phyloP scores from a whole-genome alignment of 2,329 filamentous ascomycete species.

The Trichoderma cornu-damae region DNA sequence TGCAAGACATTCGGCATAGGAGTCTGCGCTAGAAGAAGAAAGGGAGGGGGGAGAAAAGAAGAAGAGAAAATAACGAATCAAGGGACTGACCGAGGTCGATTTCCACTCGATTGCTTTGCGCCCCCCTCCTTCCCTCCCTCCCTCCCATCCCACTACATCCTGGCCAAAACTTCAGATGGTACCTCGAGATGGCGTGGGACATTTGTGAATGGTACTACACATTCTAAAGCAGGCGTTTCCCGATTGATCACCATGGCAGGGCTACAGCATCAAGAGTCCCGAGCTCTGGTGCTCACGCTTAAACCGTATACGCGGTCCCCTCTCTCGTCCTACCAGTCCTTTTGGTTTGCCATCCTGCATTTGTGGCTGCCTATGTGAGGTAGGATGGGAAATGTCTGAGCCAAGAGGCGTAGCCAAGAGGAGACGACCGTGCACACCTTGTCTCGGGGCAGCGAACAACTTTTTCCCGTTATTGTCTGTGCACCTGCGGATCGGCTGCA shows the following conservation, averaged over 20 bases:
- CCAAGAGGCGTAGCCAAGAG: not conserved
- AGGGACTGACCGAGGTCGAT: not conserved
- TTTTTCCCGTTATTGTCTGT: not conserved
- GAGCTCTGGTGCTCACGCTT: not conserved
- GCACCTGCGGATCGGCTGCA: not conserved
- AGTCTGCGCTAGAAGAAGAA: not conserved
- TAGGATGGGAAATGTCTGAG: not conserved
- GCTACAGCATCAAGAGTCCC: conserved; percentile 5
- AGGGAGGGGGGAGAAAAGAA: not conserved
- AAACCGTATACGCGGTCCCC: not conserved
- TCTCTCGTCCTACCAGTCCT: not conserved
- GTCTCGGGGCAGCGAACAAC: not conserved
- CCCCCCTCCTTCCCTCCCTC: not conserved
- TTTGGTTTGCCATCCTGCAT: not conserved
- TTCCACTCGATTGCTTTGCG: not conserved
- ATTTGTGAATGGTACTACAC: not conserved
- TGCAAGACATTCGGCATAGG: not conserved
- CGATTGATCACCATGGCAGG: conserved; percentile 4
- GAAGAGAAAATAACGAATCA: not conserved
- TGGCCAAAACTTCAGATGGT: not conserved
- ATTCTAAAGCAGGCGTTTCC: conserved; percentile 10
- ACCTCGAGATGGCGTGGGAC: not conserved
- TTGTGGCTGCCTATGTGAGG: conserved; percentile 2
- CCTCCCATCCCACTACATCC: not conserved
- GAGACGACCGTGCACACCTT: not conserved